Evolutionary conservation across 345 rosid species (phyloP).

Genomic region (Camelina laxa): DNA sequence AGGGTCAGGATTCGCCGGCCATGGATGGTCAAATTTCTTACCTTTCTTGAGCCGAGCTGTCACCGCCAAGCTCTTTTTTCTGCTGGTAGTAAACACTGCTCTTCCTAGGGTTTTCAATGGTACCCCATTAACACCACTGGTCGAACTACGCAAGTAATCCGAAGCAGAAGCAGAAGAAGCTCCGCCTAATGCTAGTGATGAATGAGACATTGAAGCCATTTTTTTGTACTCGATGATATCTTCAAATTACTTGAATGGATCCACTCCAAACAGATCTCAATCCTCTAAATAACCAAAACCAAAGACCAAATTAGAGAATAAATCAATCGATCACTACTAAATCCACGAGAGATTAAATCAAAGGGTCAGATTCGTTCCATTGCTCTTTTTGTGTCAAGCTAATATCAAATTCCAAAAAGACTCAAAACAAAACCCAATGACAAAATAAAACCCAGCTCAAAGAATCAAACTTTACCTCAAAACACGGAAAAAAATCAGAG

Average conservation of each 20-base stretch:
- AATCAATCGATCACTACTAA: slow-evolving; percentile 12
- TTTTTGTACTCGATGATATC: slow-evolving; percentile 23
- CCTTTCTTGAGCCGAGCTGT: slow-evolving; percentile 70
- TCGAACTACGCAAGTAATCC: slow-evolving; percentile 80
- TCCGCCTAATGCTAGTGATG: slow-evolving; percentile 55
- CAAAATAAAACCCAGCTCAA: slow-evolving; percentile 18
- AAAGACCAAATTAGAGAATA: background rate
- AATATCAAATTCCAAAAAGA: background rate
- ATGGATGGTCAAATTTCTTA: slow-evolving; percentile 90
- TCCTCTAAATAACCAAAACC: slow-evolving; percentile 15
- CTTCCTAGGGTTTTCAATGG: slow-evolving; percentile 65
- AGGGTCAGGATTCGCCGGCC: slow-evolving; percentile 94
- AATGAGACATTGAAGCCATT: slow-evolving; percentile 72
- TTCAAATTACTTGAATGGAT: slow-evolving; percentile 31
- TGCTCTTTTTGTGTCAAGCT: slow-evolving; percentile 19
- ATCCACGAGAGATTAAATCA: slow-evolving; percentile 17
- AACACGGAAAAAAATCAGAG: slow-evolving; percentile 24
- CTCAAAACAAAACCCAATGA: background rate
- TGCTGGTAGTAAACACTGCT: slow-evolving; percentile 42
- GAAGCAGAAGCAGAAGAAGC: slow-evolving; percentile 71
- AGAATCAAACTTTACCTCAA: slow-evolving; percentile 36
- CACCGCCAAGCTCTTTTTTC: slow-evolving; percentile 47
- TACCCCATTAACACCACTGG: slow-evolving; percentile 56
- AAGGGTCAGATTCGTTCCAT: slow-evolving; percentile 11
- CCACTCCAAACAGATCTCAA: slow-evolving; percentile 38